Evolutionary conservation across 1,139 yeast species (phyloP), one percentile per base, ranked within the genome.

Genomic region (Hanseniaspora sp.): DNA sequence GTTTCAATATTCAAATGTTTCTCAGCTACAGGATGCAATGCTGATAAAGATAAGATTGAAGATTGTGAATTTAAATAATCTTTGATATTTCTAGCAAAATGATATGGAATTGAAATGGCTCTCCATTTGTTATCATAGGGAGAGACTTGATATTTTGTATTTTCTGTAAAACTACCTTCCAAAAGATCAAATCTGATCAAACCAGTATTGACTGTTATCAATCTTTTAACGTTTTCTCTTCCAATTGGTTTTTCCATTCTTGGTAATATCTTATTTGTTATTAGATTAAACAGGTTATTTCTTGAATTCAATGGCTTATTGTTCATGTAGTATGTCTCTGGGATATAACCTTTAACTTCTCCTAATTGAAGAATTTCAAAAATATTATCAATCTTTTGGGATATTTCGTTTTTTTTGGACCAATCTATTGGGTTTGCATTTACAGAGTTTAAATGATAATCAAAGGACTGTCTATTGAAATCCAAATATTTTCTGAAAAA

Each of bases 131-230:
- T 88, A 55, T 77, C 74, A 68, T 88, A 92, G 0, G 98, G 97
- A 0, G 95, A 82, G 0, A 92, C 85, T 48, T 85, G 86, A 64
- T 74, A 92, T 58, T 85, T 84, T 0, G 94, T 75, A 67, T 90
- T 95, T 45, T 73, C 69, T 0, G 95, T 88, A 64, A 83, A 92
- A 1, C 83, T 80, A 0, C 97, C 98, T 65, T 83, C 79, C 70
- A 84, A 85, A 55, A 92, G 69, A 65, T 92, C 97, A 65, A 86
- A 92, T 52, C 98, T 76, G 5, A 92, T 76, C 0, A 95, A 84
- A 0, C 97, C 97, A 0, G 96, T 84, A 64, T 92, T 92, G 57
- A 87, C 78, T 48, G 86, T 69, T 35, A 87, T 75, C 30, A 81
- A 71, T 57, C 95, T 72, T 15, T 59, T 57, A 9, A 53, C 54